phyloP scores from a whole-genome alignment of 345 rosid species.

The Heritiera fomes region DNA sequence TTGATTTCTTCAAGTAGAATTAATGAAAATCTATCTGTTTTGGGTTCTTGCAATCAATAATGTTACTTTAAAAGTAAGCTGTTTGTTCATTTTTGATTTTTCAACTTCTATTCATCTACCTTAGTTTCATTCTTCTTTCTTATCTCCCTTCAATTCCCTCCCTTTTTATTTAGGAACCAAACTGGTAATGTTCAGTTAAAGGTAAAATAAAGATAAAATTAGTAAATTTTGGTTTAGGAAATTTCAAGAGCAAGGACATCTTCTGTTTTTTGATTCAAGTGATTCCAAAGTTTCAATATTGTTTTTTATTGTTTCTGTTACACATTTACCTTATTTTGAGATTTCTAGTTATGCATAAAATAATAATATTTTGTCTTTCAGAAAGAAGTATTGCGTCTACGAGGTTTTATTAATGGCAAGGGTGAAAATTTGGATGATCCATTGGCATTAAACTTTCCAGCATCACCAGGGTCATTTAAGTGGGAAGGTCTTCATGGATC shows the following conservation, averaged over 20 bases:
- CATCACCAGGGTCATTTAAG: conserved; percentile 71
- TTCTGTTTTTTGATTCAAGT: too few relatives aligned
- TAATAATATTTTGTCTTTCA: conserved; percentile 33
- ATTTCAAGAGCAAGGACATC: not conserved
- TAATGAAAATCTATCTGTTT: not conserved
- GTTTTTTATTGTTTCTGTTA: not conserved
- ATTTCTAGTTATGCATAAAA: not conserved
- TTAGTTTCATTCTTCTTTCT: not conserved
- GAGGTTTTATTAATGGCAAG: conserved; percentile 52
- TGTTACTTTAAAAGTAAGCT: not conserved
- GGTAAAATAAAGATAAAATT: not conserved
- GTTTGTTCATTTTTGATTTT: not conserved
- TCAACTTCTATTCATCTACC: not conserved
- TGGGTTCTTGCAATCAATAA: not conserved
- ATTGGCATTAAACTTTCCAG: conserved; percentile 47
- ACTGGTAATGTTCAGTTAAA: not conserved
- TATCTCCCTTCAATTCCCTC: not conserved
- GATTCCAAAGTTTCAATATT: not conserved
- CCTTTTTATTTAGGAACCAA: not conserved
- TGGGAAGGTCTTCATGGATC: conserved; percentile 79
- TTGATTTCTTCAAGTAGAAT: not conserved
- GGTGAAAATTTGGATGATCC: conserved; percentile 60
- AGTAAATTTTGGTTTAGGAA: not conserved
- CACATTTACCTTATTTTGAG: not conserved
- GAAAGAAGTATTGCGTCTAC: conserved; percentile 83